Evolutionary conservation across 1,284 basidiomycete species (phyloP), one percentile per base, ranked within the genome.

Genomic region (Erythrobasidium hasegawianum): DNA sequence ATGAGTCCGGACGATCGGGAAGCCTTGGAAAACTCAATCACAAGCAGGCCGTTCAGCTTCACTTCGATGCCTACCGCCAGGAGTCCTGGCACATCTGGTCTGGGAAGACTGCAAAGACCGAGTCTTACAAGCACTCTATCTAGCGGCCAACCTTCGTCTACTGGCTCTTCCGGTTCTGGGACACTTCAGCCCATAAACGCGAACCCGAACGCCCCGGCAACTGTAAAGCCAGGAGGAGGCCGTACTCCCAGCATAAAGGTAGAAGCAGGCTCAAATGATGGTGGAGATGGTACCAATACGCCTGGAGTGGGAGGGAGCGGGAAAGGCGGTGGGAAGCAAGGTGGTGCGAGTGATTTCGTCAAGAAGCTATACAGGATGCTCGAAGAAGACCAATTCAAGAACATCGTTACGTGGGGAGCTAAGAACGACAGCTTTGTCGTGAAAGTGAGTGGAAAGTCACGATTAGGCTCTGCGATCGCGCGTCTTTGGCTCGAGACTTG

Each of bases 361-460:
- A 96, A 92, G 80, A 94, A 94, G 79, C 81, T 97, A 14, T 95
- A 89, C 86, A 90, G 89, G 76, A 93, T 94, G 89, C 85, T 94
- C 47, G 88, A 92, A 76, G 90, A 93, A 75, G 82, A 83, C 38
- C 78, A 83, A 0, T 89, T 88, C 78, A 77, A 84, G 43, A 80
- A 84, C 38, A 84, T 92, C 69, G 89, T 97, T 7, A 87, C 85
- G 0, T 97, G 94, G 94, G 87, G 88, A 1, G 85, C 87, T 0
- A 81, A 84, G 52, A 91, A 92, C 52, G 87, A 93, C 73, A 90
- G 87, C 74, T 97, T 97, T 76, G 87, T 97, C 75, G 92, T 97
- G 72, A 95, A 93, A 79, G 86, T 84, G 56, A 22, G 78, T 52
- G 22, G 47, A n/a, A 47, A 18, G 8, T 11, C 33, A 11, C 33